phyloP scores from a whole-genome alignment of 2,329 filamentous ascomycete species.

The Paramyrothecium sp. region DNA sequence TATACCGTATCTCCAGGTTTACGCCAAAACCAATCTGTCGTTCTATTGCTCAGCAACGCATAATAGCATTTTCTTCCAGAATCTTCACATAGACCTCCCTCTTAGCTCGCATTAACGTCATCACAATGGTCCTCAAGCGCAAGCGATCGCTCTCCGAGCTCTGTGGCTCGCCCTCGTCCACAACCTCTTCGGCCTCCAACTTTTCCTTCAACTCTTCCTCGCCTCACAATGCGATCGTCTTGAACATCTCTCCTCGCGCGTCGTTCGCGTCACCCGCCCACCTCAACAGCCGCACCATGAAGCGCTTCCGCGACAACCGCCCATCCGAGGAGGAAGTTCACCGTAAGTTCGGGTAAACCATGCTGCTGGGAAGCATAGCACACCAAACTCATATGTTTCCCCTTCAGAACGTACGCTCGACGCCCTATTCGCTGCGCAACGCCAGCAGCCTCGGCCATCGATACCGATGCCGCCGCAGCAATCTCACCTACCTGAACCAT shows the following conservation, averaged over 20 bases:
- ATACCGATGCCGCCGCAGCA: conserved; percentile 3
- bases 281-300: conserved; percentile 57
- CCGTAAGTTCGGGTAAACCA: conserved; percentile 37
- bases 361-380: not conserved
- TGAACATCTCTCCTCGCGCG: conserved; percentile 23
- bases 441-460: conserved; percentile 12
- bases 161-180: conserved; percentile 40
- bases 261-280: conserved; percentile 34
- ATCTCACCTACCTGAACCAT: conserved; percentile 4
- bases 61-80: too few species aligned
- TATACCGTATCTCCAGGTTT: too few species aligned
- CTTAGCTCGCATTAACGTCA: not conserved
- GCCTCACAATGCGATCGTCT: conserved; percentile 25
- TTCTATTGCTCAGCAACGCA: too few species aligned
- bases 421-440: conserved; percentile 57
- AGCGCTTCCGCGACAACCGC: conserved; percentile 58
- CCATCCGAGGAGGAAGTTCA: conserved; percentile 56
- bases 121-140: conserved; percentile 56
- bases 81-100: too few species aligned
- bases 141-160: conserved; percentile 62
- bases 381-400: conserved; percentile 11
- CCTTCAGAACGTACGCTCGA: conserved; percentile 53
- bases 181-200: conserved; percentile 36
- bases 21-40: too few species aligned
- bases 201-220: conserved; percentile 40